Evolutionary conservation across 306 rosid genomes (phyloP).

Genomic region (Lupinus albus): DNA sequence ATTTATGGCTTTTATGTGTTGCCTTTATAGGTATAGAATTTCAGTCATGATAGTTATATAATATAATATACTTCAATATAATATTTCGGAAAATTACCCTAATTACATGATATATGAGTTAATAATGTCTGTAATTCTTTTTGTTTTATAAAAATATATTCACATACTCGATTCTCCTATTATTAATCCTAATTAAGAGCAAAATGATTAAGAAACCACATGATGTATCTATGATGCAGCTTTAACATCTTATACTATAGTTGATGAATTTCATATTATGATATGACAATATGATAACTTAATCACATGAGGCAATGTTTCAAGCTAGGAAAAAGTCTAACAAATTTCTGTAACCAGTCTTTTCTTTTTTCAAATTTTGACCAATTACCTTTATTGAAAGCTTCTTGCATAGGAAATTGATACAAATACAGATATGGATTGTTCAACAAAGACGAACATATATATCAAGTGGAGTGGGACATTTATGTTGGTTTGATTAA

Average conservation of each 20-base stretch:
- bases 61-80: too few species aligned
- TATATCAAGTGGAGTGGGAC: slow-evolving; percentile 41
- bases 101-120: too few species aligned
- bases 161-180: too few species aligned
- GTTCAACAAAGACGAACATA: slow-evolving; percentile 48
- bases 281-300: slow-evolving; percentile 22
- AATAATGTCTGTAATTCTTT: too few species aligned
- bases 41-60: too few species aligned
- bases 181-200: too few species aligned
- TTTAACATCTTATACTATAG: slow-evolving; percentile 13
- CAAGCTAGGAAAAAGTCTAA: slow-evolving; percentile 32
- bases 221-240: slow-evolving; percentile 24
- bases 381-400: slow-evolving; percentile 40
- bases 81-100: too few species aligned
- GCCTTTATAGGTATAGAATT: slow-evolving; percentile 21
- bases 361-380: slow-evolving; percentile 43
- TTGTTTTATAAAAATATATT: too few species aligned
- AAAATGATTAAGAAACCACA: neutral
- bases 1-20: slow-evolving; percentile 33
- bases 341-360: slow-evolving; percentile 31
- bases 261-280: slow-evolving; percentile 38
- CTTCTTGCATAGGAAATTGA: slow-evolving; percentile 41
- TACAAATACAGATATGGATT: slow-evolving; percentile 40
- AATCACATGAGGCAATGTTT: slow-evolving; percentile 39
- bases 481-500: slow-evolving; percentile 47